Evolutionary conservation across 2,329 filamentous ascomycete species (phyloP).

Genomic region (Pestalotiopsis sp.): DNA sequence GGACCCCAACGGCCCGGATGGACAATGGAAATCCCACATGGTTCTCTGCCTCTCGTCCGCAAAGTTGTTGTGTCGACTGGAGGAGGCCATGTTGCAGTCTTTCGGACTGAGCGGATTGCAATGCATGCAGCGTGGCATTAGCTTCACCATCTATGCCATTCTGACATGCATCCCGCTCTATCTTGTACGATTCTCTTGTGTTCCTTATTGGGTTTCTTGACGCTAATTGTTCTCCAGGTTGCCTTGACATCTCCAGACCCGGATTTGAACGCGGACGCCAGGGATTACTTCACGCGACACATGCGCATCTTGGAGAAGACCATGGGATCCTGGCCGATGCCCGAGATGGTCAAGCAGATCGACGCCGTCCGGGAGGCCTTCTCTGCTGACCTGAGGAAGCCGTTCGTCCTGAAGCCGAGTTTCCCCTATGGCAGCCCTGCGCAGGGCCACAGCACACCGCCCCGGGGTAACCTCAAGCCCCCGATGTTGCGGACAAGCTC

Average conservation of each 20-base stretch:
- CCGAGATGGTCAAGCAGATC: slow-evolving; percentile 87
- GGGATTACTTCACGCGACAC: slow-evolving; percentile 87
- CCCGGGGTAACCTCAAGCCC: slow-evolving; percentile 55
- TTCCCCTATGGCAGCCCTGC: slow-evolving; percentile 86
- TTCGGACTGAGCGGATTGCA: slow-evolving; percentile 80
- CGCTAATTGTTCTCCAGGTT: slow-evolving; percentile 55
- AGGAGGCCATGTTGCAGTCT: slow-evolving; percentile 76
- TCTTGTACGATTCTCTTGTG: slow-evolving; percentile 62
- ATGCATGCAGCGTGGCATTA: slow-evolving; percentile 92
- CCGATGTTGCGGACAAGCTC: slow-evolving; percentile 46
- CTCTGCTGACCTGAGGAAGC: slow-evolving; percentile 79
- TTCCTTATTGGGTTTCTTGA: not conserved
- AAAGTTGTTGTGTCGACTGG: slow-evolving; percentile 80
- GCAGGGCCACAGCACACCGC: slow-evolving; percentile 62
- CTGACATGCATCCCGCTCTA: slow-evolving; percentile 92
- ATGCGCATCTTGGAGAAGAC: slow-evolving; percentile 92
- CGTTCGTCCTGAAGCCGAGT: slow-evolving; percentile 84
- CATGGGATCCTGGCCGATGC: slow-evolving; percentile 80
- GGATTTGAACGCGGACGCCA: slow-evolving; percentile 79
- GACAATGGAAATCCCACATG: slow-evolving; percentile 87
- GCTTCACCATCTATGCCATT: slow-evolving; percentile 91
- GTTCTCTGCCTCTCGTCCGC: slow-evolving; percentile 81
- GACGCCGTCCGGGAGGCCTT: slow-evolving; percentile 88
- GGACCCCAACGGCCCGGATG: slow-evolving; percentile 68
- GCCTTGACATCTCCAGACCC: slow-evolving; percentile 92